Conservation (phyloP, 164 flowering plant species). For the Cinnamomum micranthum region DNA sequence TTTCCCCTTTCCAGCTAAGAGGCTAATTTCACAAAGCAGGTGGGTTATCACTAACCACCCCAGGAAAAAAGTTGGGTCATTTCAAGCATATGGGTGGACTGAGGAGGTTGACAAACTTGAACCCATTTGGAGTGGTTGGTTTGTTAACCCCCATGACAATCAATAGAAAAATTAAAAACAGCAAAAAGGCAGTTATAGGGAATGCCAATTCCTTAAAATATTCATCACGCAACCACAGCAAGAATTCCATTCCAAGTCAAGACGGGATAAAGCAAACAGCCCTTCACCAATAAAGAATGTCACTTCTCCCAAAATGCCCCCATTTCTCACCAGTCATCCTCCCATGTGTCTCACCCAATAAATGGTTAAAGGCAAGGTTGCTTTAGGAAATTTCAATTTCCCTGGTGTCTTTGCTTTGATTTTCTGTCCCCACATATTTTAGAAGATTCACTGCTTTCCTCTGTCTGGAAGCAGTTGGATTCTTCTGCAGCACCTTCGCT, state of each 20-base stretch:
- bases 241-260: constrained; percentile 30
- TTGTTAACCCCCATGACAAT: background rate
- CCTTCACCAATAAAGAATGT: background rate
- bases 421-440: constrained; percentile 28
- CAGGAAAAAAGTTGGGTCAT: background rate
- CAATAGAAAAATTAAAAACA: constrained; percentile 10
- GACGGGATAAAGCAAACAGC: background rate
- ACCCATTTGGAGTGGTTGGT: constrained; percentile 29
- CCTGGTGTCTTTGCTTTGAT: background rate
- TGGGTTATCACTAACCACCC: background rate
- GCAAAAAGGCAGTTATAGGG: constrained; percentile 20
- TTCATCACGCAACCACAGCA: constrained; percentile 12
- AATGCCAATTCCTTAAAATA: constrained; percentile 4
- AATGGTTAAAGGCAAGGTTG: background rate
- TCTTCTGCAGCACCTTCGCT: constrained; percentile 14
- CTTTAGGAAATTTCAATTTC: background rate
- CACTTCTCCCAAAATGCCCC: constrained; percentile 16
- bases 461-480: constrained; percentile 31
- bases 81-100: no score
- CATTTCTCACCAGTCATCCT: background rate
- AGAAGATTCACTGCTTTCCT: constrained; percentile 16
- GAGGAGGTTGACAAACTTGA: background rate
- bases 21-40: background rate
- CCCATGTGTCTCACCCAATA: background rate
- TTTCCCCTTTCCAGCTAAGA: background rate